These are phyloP conservation scores for Stramenopiles sp. DNA, from an alignment of 352 stramenopile genomes.

Conservation along the genomic window DNA sequence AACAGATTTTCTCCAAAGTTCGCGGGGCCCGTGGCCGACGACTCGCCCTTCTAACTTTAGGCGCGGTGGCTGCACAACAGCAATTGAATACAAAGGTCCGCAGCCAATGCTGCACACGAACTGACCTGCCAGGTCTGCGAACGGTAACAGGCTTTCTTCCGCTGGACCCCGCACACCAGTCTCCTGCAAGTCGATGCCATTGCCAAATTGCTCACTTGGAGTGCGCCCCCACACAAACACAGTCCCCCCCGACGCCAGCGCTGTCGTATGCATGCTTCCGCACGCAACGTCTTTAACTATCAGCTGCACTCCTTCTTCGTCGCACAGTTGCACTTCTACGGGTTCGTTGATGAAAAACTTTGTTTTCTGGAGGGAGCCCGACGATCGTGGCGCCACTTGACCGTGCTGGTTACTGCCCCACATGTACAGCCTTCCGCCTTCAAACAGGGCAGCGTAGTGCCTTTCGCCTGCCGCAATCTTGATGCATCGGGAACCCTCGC, in stretches of 20 bases:
- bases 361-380: neutral
- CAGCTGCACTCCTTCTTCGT: neutral
- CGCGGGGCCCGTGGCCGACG: neutral
- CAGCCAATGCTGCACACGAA: neutral
- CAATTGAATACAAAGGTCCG: conserved; percentile 6
- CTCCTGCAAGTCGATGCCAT: too few species aligned
- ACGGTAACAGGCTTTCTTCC: too few species aligned
- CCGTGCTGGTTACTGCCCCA: neutral
- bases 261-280: conserved; percentile 7
- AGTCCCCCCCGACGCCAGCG: neutral
- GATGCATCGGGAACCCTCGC: neutral
- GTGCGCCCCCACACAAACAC: neutral
- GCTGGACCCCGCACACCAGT: too few species aligned
- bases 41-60: neutral
- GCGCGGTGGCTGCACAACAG: neutral
- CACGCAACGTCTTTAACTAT: neutral
- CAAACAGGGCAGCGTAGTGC: neutral
- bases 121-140: neutral
- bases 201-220: neutral
- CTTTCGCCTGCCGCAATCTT: neutral
- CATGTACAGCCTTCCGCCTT: conserved; percentile 3
- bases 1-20: neutral
- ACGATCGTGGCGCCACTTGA: neutral
- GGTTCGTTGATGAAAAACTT: neutral
- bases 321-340: neutral